These are phyloP conservation scores for Tricholoma matsutake DNA, from an alignment of 768 basidiomycete species.

Conservation along the genomic window DNA sequence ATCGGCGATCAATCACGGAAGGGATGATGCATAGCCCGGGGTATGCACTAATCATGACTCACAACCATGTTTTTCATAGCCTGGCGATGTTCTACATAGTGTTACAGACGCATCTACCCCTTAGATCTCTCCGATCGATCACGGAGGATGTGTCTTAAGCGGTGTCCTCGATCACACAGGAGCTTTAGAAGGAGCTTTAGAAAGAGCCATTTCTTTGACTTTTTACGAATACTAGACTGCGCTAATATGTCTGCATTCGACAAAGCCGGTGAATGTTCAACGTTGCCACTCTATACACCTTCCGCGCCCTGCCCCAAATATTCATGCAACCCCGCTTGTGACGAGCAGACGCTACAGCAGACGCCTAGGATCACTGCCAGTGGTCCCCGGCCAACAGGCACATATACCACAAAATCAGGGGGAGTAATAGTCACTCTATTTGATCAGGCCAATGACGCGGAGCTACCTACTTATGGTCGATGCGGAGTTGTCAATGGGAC, in stretches of 20 bases:
- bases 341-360: slow-evolving; percentile 52
- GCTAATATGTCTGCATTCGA: background rate
- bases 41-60: too few species aligned
- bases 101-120: too few species aligned
- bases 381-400: slow-evolving; percentile 33
- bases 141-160: background rate
- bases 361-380: slow-evolving; percentile 34
- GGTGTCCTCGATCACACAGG: background rate
- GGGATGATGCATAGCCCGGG: too few species aligned
- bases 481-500: slow-evolving; percentile 38
- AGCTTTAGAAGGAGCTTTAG: background rate
- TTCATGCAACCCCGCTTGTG: slow-evolving; percentile 48
- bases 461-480: slow-evolving; percentile 45
- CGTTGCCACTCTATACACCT: slow-evolving; percentile 52
- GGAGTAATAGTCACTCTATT: slow-evolving; percentile 40
- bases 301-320: slow-evolving; percentile 56
- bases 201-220: background rate
- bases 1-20: background rate
- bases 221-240: background rate
- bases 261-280: slow-evolving; percentile 5
- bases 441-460: slow-evolving; percentile 41
- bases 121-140: background rate
- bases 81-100: too few species aligned
- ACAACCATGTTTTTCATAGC: too few species aligned
- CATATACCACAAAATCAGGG: slow-evolving; percentile 38